Evolutionary conservation across 495 filamentous ascomycete species (phyloP).

Genomic region (Xylaria bambusicola): DNA sequence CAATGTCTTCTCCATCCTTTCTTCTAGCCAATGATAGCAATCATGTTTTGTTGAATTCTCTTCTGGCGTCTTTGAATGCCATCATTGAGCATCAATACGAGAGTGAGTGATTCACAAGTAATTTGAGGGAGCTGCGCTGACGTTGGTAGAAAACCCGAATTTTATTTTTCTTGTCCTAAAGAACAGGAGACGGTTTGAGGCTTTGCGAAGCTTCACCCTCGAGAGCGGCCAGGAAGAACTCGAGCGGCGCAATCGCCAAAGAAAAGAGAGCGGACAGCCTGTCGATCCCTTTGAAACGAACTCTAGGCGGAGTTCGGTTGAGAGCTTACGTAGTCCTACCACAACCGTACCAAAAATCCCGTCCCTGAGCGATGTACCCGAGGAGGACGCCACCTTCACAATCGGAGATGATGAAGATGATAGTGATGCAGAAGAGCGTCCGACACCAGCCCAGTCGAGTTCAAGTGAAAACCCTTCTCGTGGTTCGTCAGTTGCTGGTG

Average conservation of each 20-base stretch:
- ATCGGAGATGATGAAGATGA: constrained; percentile 84
- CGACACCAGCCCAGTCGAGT: constrained; percentile 70
- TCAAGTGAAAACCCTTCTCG: constrained; percentile 70
- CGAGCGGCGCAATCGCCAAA: constrained; percentile 71
- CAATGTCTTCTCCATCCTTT: constrained; percentile 93
- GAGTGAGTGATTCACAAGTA: constrained; percentile 50
- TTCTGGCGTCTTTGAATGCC: constrained; percentile 89
- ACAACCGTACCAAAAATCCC: constrained; percentile 56
- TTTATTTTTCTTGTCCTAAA: constrained; percentile 81
- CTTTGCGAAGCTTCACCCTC: constrained; percentile 87
- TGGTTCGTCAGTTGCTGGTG: constrained; percentile 69
- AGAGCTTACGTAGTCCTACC: constrained; percentile 69
- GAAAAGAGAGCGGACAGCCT: constrained; percentile 64
- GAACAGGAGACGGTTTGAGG: constrained; percentile 81
- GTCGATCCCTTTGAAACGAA: constrained; percentile 46
- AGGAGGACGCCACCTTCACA: constrained; percentile 77
- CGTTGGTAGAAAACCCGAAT: constrained; percentile 69
- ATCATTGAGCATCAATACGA: constrained; percentile 90
- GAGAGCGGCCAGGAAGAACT: constrained; percentile 94
- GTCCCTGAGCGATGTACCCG: constrained; percentile 74
- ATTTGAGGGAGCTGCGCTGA: constrained; percentile 26
- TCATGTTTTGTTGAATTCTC: constrained; percentile 73
- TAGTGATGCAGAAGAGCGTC: constrained; percentile 67
- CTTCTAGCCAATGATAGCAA: constrained; percentile 95
- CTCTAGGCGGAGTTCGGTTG: constrained; percentile 64